A percentile compares a stretch with the other conserved stretches of the same genome.
These are phyloP conservation scores for Paramecium sexaurelia DNA, from an alignment of 73 alveolate genomes.

Conservation along the genomic window DNA sequence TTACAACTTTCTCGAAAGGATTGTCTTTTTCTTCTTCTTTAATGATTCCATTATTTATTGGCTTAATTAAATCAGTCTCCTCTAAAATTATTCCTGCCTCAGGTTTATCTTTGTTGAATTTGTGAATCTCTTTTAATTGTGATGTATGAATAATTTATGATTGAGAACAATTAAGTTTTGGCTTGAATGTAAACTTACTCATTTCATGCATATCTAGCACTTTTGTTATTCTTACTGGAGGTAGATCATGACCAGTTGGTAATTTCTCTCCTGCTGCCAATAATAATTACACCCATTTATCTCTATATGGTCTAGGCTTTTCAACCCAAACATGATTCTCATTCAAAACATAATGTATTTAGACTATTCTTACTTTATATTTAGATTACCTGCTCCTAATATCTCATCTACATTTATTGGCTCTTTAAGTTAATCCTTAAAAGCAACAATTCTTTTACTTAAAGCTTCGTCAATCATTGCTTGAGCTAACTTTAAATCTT, in stretches of 20 bases:
- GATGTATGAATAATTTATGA: background rate
- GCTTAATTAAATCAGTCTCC: background rate
- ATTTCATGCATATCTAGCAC: constrained; percentile 37
- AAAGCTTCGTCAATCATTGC: constrained; percentile 34
- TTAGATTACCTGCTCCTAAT: constrained; percentile 50
- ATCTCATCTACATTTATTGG: constrained; percentile 48
- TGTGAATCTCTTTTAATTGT: background rate
- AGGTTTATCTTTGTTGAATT: constrained; percentile 7
- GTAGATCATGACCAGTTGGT: constrained; percentile 39
- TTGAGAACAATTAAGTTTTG: background rate
- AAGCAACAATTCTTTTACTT: constrained; percentile 49
- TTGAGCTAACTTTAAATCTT: background rate
- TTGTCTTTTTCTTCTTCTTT: background rate
- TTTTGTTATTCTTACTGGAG: background rate
- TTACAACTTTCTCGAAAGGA: constrained; percentile 28
- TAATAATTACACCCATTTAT: background rate
- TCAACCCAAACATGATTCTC: constrained; percentile 23
- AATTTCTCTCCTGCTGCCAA: constrained; percentile 33
- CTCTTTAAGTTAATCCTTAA: constrained; percentile 29
- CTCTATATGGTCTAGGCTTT: constrained; percentile 15
- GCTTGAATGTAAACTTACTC: background rate
- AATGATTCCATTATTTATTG: background rate
- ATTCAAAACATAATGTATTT: background rate
- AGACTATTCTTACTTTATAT: background rate
- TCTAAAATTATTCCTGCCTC: background rate